phyloP scores from a whole-genome alignment of 768 basidiomycete species.

The Postia placenta region DNA sequence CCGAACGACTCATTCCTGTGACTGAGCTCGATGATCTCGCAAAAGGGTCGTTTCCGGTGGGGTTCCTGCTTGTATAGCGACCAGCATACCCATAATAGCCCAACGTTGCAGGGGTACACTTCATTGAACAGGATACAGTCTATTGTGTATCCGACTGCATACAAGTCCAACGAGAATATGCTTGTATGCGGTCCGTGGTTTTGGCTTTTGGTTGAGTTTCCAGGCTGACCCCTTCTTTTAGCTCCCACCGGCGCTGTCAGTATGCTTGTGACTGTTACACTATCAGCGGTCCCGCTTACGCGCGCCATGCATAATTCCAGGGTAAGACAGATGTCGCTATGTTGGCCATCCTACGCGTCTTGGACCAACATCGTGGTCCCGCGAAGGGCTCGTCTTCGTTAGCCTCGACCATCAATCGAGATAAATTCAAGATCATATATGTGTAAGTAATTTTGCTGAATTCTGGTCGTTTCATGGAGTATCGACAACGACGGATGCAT shows the following conservation, averaged over 20 bases:
- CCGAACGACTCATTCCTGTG: conserved; percentile 69
- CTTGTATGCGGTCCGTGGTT: conserved; percentile 72
- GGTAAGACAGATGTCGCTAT: conserved; percentile 99
- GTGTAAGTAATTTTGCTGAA: conserved; percentile 55
- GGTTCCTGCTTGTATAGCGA: not conserved
- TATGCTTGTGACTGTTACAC: too few relatives aligned
- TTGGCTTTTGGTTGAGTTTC: not conserved
- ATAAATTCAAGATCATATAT: conserved; percentile 94
- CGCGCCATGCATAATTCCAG: too few relatives aligned
- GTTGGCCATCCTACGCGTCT: conserved; percentile 84
- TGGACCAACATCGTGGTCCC: conserved; percentile 72
- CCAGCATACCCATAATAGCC: not conserved
- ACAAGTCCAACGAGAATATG: conserved; percentile 94
- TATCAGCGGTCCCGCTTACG: too few relatives aligned
- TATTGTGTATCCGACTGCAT: conserved; percentile 89
- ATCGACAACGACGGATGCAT: not conserved
- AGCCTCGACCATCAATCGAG: conserved; percentile 49
- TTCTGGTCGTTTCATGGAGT: not conserved
- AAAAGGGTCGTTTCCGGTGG: conserved; percentile 80
- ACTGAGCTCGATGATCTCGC: conserved; percentile 71
- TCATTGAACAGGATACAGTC: conserved; percentile 92
- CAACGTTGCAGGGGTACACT: conserved; percentile 68
- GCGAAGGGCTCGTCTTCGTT: conserved; percentile 22
- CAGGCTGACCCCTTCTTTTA: conserved; percentile 23
- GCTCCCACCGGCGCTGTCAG: conserved; percentile 97